Evolutionary conservation across 169 alveolate species (phyloP).

Genomic region (Eimeria maxima): DNA sequence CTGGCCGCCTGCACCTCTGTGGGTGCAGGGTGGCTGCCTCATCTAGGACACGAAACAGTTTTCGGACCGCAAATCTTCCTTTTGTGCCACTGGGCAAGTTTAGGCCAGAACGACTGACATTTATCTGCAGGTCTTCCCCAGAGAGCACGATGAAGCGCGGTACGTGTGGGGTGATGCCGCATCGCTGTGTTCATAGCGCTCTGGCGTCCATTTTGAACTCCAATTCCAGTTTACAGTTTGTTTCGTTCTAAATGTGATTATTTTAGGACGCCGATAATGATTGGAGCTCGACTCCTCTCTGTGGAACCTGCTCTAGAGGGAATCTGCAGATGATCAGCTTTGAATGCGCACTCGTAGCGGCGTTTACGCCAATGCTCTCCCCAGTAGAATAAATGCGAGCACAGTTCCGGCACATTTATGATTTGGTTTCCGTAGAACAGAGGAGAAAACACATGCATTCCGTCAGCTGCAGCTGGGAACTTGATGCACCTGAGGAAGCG

Average conservation of each 20-base stretch:
- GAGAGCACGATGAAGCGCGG: slow-evolving; percentile 67
- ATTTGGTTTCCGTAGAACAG: neutral
- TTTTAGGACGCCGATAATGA: too few relatives aligned
- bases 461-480: neutral
- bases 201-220: neutral
- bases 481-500: too few relatives aligned
- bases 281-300: too few relatives aligned
- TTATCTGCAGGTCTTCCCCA: neutral
- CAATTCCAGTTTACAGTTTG: neutral
- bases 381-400: too few relatives aligned
- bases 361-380: neutral
- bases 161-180: slow-evolving; percentile 41
- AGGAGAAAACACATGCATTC: neutral
- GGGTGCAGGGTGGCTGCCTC: neutral
- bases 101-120: neutral
- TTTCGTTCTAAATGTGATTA: too few relatives aligned
- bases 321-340: too few relatives aligned
- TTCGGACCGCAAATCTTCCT: neutral
- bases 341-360: neutral
- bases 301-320: too few relatives aligned
- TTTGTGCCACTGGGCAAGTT: neutral
- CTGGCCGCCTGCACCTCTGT: slow-evolving; percentile 3
- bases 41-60: neutral
- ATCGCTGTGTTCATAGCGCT: neutral
- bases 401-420: neutral